These are phyloP conservation scores for Delitschia confertaspora DNA, from an alignment of 495 filamentous ascomycete species.

Conservation along the genomic window DNA sequence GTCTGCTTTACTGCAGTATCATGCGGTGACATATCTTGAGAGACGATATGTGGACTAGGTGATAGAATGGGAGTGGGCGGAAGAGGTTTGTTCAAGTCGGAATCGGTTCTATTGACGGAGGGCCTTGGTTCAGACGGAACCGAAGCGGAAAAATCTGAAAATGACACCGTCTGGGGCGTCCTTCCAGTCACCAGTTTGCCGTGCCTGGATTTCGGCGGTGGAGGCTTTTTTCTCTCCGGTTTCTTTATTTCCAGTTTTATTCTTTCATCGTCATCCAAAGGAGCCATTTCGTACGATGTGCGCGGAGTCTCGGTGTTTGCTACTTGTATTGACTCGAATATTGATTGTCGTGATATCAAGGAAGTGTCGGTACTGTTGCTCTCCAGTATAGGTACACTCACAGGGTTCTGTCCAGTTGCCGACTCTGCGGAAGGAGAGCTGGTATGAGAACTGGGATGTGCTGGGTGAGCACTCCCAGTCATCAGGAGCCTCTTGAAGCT, in stretches of 20 bases:
- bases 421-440: slow-evolving; percentile 4
- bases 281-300: slow-evolving; percentile 30
- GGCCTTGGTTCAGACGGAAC: slow-evolving; percentile 14
- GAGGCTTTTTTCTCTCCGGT: slow-evolving; percentile 26
- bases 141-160: slow-evolving; percentile 31
- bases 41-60: slow-evolving; percentile 12
- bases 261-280: slow-evolving; percentile 29
- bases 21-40: slow-evolving; percentile 13
- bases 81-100: slow-evolving; percentile 37
- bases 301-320: slow-evolving; percentile 30
- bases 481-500: slow-evolving; percentile 35
- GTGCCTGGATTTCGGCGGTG: slow-evolving; percentile 30
- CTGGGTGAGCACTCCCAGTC: slow-evolving; percentile 29
- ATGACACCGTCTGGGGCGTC: slow-evolving; percentile 34
- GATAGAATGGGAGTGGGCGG: slow-evolving; percentile 23
- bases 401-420: slow-evolving; percentile 5
- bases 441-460: slow-evolving; percentile 14
- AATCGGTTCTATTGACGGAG: slow-evolving; percentile 13
- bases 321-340: slow-evolving; percentile 33
- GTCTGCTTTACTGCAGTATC: slow-evolving; percentile 1
- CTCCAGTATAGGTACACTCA: slow-evolving; percentile 15
- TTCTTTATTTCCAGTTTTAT: slow-evolving; percentile 20
- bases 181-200: slow-evolving; percentile 24
- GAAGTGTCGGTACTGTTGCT: slow-evolving; percentile 37
- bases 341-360: slow-evolving; percentile 33